These are phyloP conservation scores for Amorphotheca resinae DNA, from an alignment of 495 filamentous ascomycete species.

Conservation along the genomic window DNA sequence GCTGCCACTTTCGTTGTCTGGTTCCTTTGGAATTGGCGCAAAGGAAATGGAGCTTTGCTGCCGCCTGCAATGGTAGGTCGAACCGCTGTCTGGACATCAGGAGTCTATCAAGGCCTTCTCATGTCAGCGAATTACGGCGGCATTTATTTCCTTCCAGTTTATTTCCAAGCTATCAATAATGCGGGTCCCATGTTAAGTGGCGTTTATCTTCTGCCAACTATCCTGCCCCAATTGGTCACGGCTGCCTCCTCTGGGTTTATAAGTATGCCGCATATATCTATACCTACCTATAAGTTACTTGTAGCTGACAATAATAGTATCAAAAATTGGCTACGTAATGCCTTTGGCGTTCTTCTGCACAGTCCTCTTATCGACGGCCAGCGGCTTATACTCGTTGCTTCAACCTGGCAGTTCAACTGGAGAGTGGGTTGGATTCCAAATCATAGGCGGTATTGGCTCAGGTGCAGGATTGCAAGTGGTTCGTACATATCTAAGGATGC, in stretches of 20 bases:
- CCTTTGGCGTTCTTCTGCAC: constrained; percentile 22
- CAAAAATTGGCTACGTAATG: constrained; percentile 20
- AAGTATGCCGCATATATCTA: background rate
- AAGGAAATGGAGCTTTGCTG: constrained; percentile 36
- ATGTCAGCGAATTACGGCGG: constrained; percentile 1
- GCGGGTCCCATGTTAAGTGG: constrained; percentile 48
- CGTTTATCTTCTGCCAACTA: constrained; percentile 50
- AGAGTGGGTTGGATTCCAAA: constrained; percentile 7
- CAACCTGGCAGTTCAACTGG: background rate
- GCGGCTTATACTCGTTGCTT: constrained; percentile 14
- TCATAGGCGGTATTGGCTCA: background rate
- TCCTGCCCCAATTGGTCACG: constrained; percentile 23
- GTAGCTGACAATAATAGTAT: background rate
- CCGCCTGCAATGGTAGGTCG: constrained; percentile 21
- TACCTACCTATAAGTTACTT: background rate
- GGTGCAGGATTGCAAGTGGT: background rate
- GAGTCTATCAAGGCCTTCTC: constrained; percentile 21
- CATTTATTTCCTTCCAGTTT: constrained; percentile 50
- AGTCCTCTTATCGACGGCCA: constrained; percentile 19
- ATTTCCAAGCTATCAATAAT: constrained; percentile 40
- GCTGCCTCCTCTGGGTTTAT: background rate
- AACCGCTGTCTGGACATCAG: constrained; percentile 15
- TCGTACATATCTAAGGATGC: background rate
- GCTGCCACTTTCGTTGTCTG: constrained; percentile 28
- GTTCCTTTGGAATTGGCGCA: constrained; percentile 29